Evolutionary conservation across 2,329 filamentous ascomycete species (phyloP).

Genomic region (Neoscytalidium dimidiatum): DNA sequence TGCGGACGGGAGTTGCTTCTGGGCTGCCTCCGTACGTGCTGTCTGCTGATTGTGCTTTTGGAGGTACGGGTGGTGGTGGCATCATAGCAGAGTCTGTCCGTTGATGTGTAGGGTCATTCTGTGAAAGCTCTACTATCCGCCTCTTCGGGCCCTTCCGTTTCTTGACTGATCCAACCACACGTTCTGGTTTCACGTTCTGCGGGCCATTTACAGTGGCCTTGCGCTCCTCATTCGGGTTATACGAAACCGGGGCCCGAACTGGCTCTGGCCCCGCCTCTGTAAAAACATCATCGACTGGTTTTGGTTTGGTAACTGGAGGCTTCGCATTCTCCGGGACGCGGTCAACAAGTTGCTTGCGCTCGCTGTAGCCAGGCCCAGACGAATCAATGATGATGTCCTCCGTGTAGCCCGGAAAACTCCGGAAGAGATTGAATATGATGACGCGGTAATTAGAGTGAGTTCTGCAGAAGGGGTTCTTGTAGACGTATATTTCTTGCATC

Average conservation of each 20-base stretch:
- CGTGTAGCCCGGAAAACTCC: conserved; percentile 82
- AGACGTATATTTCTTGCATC: conserved; percentile 88
- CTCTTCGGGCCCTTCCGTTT: conserved; percentile 55
- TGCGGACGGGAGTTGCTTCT: conserved; percentile 28
- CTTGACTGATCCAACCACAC: conserved; percentile 15
- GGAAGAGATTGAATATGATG: conserved; percentile 94
- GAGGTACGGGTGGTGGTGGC: conserved; percentile 1
- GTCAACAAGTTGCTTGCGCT: conserved; percentile 82
- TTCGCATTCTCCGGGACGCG: conserved; percentile 73
- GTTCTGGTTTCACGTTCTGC: background rate
- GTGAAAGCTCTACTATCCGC: conserved; percentile 60
- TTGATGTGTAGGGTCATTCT: conserved; percentile 34
- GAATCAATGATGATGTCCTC: conserved; percentile 91
- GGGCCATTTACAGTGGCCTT: background rate
- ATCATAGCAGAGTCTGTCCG: conserved; percentile 18
- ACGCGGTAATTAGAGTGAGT: conserved; percentile 84
- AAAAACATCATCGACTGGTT: conserved; percentile 56
- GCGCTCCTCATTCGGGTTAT: conserved; percentile 4
- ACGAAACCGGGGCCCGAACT: background rate
- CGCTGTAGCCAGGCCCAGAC: conserved; percentile 77
- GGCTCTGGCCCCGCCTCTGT: background rate
- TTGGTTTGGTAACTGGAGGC: conserved; percentile 75
- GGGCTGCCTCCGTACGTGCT: conserved; percentile 29
- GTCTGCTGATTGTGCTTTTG: conserved; percentile 8
- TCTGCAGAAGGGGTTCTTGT: conserved; percentile 87